Conservation (phyloP, 2,329 filamentous ascomycete genomes). For the Penicillium corylophilum region DNA sequence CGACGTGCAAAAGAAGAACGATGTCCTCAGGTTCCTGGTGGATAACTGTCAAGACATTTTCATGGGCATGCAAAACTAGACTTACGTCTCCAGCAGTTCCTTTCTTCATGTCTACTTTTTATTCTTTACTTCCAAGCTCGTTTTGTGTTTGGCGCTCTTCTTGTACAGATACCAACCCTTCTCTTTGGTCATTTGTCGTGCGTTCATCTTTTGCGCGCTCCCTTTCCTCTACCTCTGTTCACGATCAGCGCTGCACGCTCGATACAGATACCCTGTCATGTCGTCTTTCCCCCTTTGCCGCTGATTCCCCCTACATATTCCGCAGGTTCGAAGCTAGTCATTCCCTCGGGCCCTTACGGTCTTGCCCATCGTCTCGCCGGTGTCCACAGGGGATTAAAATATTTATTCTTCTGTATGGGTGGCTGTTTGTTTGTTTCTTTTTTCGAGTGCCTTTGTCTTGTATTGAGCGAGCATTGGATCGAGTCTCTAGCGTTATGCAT, state of each 20-base stretch:
- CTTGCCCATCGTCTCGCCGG: neutral
- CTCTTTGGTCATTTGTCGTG: conserved; percentile 9
- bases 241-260: conserved; percentile 31
- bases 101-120: conserved; percentile 1
- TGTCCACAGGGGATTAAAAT: conserved; percentile 9
- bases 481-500: conserved; percentile 18
- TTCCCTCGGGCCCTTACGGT: conserved; percentile 2
- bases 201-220: conserved; percentile 1
- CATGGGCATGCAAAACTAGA: conserved; percentile 39
- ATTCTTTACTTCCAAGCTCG: neutral
- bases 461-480: conserved; percentile 20
- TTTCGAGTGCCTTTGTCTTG: conserved; percentile 1
- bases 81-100: neutral
- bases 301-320: conserved; percentile 24
- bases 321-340: conserved; percentile 38
- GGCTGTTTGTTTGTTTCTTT: conserved; percentile 9
- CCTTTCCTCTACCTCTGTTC: conserved; percentile 12
- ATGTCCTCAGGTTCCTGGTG: conserved; percentile 87
- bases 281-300: conserved; percentile 8
- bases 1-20: conserved; percentile 91
- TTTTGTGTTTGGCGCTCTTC: conserved; percentile 6
- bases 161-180: conserved; percentile 28
- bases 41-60: conserved; percentile 87
- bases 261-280: conserved; percentile 33
- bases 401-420: conserved; percentile 7